Evolutionary conservation across 1,284 basidiomycete species (phyloP).

Genomic region (Pseudozyma sp.): DNA sequence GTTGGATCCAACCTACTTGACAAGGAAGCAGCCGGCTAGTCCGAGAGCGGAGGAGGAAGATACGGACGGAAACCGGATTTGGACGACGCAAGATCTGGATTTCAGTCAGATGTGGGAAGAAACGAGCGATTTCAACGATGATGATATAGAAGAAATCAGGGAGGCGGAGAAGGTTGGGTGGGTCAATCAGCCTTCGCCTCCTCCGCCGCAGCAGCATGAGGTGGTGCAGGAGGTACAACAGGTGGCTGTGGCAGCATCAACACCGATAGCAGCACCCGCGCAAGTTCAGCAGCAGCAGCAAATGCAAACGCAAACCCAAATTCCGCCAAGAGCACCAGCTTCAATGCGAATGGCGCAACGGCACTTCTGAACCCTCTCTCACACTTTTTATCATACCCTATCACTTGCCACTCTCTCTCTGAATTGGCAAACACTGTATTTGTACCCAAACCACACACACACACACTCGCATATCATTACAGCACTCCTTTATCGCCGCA

Average conservation of each 20-base stretch:
- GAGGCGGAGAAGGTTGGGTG: constrained; percentile 25
- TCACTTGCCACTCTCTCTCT: not conserved
- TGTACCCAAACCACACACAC: constrained; percentile 17
- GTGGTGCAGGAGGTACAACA: too few relatives aligned
- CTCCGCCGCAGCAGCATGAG: not conserved
- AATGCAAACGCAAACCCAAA: not conserved
- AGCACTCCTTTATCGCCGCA: too few relatives aligned
- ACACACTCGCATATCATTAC: not conserved
- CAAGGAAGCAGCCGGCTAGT: constrained; percentile 5
- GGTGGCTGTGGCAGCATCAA: not conserved
- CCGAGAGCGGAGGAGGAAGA: constrained; percentile 7
- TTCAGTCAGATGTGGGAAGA: constrained; percentile 50
- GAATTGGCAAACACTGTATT: constrained; percentile 16
- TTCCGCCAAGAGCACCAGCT: constrained; percentile 24
- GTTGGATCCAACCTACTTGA: constrained; percentile 30
- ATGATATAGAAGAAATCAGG: constrained; percentile 29
- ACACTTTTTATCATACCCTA: not conserved
- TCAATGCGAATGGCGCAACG: constrained; percentile 31
- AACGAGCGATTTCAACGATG: constrained; percentile 49
- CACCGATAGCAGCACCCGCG: not conserved
- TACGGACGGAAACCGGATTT: constrained; percentile 27
- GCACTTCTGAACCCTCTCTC: not conserved
- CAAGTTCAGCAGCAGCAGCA: not conserved
- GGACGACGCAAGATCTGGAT: constrained; percentile 42
- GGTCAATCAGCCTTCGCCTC: constrained; percentile 14